phyloP scores from a whole-genome alignment of 2,329 filamentous ascomycete genomes.

The Zymoseptoria brevis region DNA sequence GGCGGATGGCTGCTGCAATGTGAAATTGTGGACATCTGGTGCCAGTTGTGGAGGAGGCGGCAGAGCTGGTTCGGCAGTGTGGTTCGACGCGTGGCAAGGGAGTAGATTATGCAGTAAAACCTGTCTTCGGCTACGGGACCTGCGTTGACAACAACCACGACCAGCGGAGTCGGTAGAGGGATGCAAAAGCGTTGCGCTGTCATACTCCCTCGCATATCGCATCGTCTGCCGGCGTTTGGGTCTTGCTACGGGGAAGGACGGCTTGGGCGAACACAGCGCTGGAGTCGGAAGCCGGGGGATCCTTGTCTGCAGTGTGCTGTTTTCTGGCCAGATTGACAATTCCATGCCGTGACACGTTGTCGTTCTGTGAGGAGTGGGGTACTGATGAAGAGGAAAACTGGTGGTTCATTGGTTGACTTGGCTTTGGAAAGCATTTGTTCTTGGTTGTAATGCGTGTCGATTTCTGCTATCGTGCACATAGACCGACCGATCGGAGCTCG shows the following conservation, averaged over 20 bases:
- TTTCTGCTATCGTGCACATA: not conserved
- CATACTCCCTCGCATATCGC: not conserved
- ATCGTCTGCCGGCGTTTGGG: not conserved
- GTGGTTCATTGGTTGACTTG: not conserved
- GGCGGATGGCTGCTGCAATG: not conserved
- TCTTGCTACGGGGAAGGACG: not conserved
- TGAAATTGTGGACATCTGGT: not conserved
- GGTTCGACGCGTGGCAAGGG: not conserved
- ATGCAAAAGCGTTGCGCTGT: not conserved
- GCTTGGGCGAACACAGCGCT: not conserved
- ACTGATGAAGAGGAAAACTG: not conserved
- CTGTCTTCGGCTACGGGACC: not conserved
- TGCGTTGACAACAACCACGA: not conserved
- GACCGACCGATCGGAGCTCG: not conserved
- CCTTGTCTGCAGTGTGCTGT: not conserved
- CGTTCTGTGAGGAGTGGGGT: conserved; percentile 1
- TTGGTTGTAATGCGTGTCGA: no score
- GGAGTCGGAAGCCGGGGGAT: not conserved
- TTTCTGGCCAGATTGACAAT: not conserved
- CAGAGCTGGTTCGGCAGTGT: not conserved
- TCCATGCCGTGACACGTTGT: not conserved
- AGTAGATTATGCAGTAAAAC: not conserved
- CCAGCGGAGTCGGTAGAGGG: not conserved
- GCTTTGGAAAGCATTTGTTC: no score
- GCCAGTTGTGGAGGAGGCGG: not conserved